A percentile compares a stretch with the other conserved stretches of the same genome.
Conservation (phyloP, 2,329 filamentous ascomycete genomes). For the Verticillium albo-atrum region DNA sequence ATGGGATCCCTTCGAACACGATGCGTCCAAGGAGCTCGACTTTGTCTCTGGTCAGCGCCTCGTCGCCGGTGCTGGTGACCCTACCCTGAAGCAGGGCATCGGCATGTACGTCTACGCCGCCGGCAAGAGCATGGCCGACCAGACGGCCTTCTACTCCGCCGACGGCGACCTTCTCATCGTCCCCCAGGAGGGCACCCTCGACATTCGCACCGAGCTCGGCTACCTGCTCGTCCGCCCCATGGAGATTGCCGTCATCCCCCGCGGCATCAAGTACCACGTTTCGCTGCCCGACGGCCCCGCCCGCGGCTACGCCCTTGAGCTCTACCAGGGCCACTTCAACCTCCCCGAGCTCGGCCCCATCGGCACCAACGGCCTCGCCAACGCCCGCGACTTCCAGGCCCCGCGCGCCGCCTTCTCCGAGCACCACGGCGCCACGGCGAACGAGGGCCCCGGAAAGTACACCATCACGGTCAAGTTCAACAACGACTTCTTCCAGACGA, state of each 20-base stretch:
- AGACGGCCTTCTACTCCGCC: conserved; percentile 76
- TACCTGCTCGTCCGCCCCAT: conserved; percentile 70
- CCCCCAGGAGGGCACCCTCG: conserved; percentile 67
- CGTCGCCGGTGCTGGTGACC: conserved; percentile 74
- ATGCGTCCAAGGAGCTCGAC: conserved; percentile 47
- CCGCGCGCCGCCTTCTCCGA: conserved; percentile 67
- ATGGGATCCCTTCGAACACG: conserved; percentile 73
- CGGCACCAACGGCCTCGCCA: conserved; percentile 70
- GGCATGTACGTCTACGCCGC: conserved; percentile 80
- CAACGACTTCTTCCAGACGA: conserved; percentile 60
- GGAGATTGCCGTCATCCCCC: conserved; percentile 72
- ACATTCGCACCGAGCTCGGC: conserved; percentile 75
- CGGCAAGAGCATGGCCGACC: conserved; percentile 70
- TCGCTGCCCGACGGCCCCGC: conserved; percentile 57
- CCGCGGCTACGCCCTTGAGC: conserved; percentile 70
- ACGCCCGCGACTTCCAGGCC: conserved; percentile 69
- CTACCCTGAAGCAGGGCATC: conserved; percentile 71
- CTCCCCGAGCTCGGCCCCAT: conserved; percentile 71
- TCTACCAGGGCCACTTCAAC: conserved; percentile 68
- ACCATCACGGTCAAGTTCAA: conserved; percentile 62
- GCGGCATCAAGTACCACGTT: conserved; percentile 71
- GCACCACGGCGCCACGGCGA: conserved; percentile 37
- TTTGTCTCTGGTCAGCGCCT: conserved; percentile 60
- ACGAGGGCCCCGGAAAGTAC: conserved; percentile 30
- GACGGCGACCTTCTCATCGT: conserved; percentile 78